These are phyloP conservation scores for Ambrosiella cleistominuta DNA, from an alignment of 2,329 filamentous ascomycete species.

Conservation along the genomic window DNA sequence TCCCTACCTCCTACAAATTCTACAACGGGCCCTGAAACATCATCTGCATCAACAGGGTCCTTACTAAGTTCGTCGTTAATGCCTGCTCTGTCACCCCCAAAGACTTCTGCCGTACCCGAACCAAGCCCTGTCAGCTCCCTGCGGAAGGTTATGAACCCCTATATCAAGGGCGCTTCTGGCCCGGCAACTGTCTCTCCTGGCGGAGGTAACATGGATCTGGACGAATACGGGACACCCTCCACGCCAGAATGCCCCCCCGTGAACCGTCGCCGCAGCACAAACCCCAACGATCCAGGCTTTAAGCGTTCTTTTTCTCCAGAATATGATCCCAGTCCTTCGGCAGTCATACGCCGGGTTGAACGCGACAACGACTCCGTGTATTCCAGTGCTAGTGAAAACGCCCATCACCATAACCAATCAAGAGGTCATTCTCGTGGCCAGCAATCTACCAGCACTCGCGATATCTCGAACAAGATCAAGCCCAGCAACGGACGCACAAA, in stretches of 20 bases:
- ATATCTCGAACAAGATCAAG: conserved; percentile 22
- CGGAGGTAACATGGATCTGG: conserved; percentile 1
- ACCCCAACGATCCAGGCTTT: conserved; percentile 16
- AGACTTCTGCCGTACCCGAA: conserved; percentile 21
- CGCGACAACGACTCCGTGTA: conserved; percentile 23
- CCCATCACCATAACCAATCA: background rate
- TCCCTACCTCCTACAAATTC: background rate
- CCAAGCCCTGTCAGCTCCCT: conserved; percentile 62
- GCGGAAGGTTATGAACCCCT: conserved; percentile 74
- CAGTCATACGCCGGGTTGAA: conserved; percentile 50
- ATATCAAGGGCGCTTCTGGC: conserved; percentile 29
- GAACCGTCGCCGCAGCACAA: conserved; percentile 7
- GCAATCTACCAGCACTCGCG: conserved; percentile 14
- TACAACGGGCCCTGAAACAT: background rate
- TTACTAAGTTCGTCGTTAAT: conserved; percentile 12
- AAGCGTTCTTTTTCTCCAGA: conserved; percentile 54
- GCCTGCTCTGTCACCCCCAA: conserved; percentile 22
- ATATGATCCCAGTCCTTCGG: conserved; percentile 54
- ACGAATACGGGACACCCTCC: conserved; percentile 9
- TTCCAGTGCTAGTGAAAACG: conserved; percentile 13
- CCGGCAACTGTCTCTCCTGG: conserved; percentile 1
- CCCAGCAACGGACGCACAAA: conserved; percentile 23
- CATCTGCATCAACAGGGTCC: background rate
- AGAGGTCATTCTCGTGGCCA: background rate
- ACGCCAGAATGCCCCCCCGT: conserved; percentile 9